These are phyloP conservation scores for Mycena citricolor DNA, from an alignment of 1,284 basidiomycete species.

Conservation along the genomic window DNA sequence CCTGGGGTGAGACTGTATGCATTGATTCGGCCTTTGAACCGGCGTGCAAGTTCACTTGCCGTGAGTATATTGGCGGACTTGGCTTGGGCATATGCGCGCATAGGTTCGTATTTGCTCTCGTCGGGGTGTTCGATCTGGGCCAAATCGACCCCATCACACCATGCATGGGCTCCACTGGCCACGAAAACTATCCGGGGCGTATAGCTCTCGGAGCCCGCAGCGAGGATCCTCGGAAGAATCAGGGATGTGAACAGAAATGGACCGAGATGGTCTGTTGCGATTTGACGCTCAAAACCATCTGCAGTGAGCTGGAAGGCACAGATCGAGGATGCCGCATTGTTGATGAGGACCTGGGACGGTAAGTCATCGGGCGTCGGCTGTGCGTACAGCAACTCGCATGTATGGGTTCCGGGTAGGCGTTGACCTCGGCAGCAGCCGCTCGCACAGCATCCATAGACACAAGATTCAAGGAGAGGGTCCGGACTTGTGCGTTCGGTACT, in stretches of 20 bases:
- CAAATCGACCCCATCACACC: constrained; percentile 9
- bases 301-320: constrained; percentile 11
- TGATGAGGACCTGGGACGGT: constrained; percentile 12
- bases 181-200: constrained; percentile 11
- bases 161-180: constrained; percentile 13
- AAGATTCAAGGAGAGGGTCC: constrained; percentile 15
- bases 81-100: constrained; percentile 13
- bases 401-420: constrained; percentile 16
- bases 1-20: constrained; percentile 13
- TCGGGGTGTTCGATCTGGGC: constrained; percentile 9
- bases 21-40: constrained; percentile 6
- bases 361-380: background rate
- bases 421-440: constrained; percentile 15
- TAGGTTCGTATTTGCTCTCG: constrained; percentile 4
- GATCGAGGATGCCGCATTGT: constrained; percentile 17
- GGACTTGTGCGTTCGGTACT: constrained; percentile 13
- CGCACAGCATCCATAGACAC: constrained; percentile 13
- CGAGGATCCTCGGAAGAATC: constrained; percentile 11
- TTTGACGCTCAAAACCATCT: constrained; percentile 16
- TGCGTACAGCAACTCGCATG: background rate
- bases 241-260: constrained; percentile 20
- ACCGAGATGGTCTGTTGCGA: constrained; percentile 15
- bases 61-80: constrained; percentile 20
- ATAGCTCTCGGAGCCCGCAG: background rate
- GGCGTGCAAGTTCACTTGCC: constrained; percentile 10